phyloP scores from a whole-genome alignment of 148 eudicot species.

The Chenopodium suecicum region DNA sequence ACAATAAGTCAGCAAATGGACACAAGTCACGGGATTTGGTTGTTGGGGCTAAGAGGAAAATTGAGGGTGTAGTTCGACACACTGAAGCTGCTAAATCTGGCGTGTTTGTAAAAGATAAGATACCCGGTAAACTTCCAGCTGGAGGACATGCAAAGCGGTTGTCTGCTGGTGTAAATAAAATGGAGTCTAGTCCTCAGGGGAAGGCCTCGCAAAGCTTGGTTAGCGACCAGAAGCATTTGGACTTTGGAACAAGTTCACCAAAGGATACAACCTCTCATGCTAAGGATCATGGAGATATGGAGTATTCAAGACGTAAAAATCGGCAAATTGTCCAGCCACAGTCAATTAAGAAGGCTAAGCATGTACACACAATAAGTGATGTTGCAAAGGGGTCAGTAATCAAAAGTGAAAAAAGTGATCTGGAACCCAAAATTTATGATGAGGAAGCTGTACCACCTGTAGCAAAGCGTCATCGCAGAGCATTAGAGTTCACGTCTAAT shows the following conservation, averaged over 20 bases:
- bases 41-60: constrained; percentile 41
- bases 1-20: constrained; percentile 40
- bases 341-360: constrained; percentile 49
- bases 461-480: constrained; percentile 50
- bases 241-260: constrained; percentile 26
- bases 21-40: constrained; percentile 31
- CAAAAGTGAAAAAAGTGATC: constrained; percentile 23
- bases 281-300: constrained; percentile 34
- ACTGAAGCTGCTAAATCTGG: constrained; percentile 26
- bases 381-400: constrained; percentile 26
- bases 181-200: constrained; percentile 29
- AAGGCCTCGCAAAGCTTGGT: constrained; percentile 34
- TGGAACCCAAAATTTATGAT: constrained; percentile 28
- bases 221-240: constrained; percentile 39
- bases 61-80: constrained; percentile 25
- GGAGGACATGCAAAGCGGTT: constrained; percentile 34
- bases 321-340: constrained; percentile 28
- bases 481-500: constrained; percentile 36
- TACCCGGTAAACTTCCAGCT: constrained; percentile 27
- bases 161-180: constrained; percentile 32
- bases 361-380: constrained; percentile 37
- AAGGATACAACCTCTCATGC: constrained; percentile 28
- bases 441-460: constrained; percentile 53
- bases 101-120: constrained; percentile 28
- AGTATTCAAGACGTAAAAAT: constrained; percentile 33